These are phyloP conservation scores for Diaporthe sp. DNA, from an alignment of 2,329 filamentous ascomycete species.

Conservation along the genomic window DNA sequence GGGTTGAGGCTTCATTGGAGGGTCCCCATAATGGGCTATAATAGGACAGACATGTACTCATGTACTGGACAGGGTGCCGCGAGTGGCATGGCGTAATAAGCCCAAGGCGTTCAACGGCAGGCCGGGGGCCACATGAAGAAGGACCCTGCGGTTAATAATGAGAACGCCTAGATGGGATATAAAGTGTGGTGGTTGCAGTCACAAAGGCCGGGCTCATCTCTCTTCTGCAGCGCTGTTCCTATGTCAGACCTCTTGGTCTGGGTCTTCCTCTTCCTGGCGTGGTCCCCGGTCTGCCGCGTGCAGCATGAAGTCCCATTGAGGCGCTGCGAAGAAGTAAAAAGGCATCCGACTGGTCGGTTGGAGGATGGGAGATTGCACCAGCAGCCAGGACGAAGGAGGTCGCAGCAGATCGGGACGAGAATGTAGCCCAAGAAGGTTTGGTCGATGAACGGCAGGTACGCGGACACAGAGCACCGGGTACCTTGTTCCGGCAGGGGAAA, in stretches of 20 bases:
- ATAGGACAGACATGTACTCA: not conserved
- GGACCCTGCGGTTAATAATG: slow-evolving; percentile 6
- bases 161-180: slow-evolving; percentile 1
- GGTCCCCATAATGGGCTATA: not conserved
- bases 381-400: slow-evolving; percentile 6
- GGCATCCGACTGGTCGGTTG: slow-evolving; percentile 24
- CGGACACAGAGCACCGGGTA: not conserved
- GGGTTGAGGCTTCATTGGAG: slow-evolving; percentile 23
- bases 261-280: not conserved
- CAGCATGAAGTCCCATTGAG: slow-evolving; percentile 13
- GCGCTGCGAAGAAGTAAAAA: slow-evolving; percentile 15
- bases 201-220: slow-evolving; percentile 24
- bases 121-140: slow-evolving; percentile 5
- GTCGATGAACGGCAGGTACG: not conserved
- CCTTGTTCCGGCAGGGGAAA: not conserved
- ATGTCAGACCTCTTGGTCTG: not conserved
- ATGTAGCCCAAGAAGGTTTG: slow-evolving; percentile 18
- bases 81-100: slow-evolving; percentile 1
- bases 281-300: slow-evolving; percentile 8
- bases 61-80: not conserved
- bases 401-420: slow-evolving; percentile 11
- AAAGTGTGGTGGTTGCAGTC: slow-evolving; percentile 20
- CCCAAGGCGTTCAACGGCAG: slow-evolving; percentile 11
- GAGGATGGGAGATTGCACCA: slow-evolving; percentile 25
- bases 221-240: slow-evolving; percentile 10